Percentiles rank a stretch among this genome's conserved stretches.
These are phyloP conservation scores for Funneliformis geosporum DNA, from an alignment of 192 early-diverging fungal species.

Conservation along the genomic window DNA sequence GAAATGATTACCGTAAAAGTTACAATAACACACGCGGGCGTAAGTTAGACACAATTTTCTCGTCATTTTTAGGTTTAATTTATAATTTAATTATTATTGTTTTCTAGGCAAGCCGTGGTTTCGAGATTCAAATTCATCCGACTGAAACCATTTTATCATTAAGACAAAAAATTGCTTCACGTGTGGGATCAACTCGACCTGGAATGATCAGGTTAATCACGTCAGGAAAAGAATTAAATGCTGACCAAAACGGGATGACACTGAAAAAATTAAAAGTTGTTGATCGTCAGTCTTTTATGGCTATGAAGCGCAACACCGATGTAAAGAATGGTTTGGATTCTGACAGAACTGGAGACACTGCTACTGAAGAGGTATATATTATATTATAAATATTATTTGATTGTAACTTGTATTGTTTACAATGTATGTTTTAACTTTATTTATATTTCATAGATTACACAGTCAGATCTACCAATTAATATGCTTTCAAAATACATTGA, in stretches of 20 bases:
- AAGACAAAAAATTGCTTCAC: conserved; percentile 35
- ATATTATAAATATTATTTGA: neutral
- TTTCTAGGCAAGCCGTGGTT: conserved; percentile 17
- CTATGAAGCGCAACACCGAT: conserved; percentile 32
- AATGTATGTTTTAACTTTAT: neutral
- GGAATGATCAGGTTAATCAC: conserved; percentile 40
- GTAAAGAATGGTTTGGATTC: neutral
- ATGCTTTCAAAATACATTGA: conserved; percentile 47
- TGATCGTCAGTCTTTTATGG: conserved; percentile 40
- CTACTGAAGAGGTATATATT: conserved; percentile 11
- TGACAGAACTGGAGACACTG: neutral
- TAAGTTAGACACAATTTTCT: neutral
- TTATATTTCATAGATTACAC: conserved; percentile 27
- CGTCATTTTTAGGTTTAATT: neutral
- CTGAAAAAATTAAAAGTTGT: conserved; percentile 45
- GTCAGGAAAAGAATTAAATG: conserved; percentile 40
- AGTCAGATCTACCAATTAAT: conserved; percentile 40
- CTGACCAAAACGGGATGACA: conserved; percentile 37
- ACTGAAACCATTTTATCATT: conserved; percentile 39
- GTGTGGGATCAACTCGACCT: conserved; percentile 33
- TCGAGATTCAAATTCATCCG: conserved; percentile 43
- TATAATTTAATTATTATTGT: neutral
- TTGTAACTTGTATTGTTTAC: neutral
- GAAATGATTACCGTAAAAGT: conserved; percentile 45
- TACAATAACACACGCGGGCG: conserved; percentile 13